Base-by-base conservation (phyloP, 352 stramenopile species). In the Globisporangium camurandrum region DNA sequence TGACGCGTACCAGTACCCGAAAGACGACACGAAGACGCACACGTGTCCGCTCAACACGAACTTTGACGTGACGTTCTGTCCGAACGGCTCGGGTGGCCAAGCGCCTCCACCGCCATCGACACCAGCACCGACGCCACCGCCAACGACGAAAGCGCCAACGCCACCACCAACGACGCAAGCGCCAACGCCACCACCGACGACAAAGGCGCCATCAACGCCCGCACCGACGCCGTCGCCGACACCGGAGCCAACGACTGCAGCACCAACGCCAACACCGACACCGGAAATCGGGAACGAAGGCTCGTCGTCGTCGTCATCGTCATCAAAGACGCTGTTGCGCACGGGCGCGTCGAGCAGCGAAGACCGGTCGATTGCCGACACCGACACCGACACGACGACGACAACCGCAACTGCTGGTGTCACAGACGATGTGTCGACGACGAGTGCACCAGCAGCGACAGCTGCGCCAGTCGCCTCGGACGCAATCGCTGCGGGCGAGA, bases 11-110 rank as follows among this genome's bases (percentile, higher is more conserved):
- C 68, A 84, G 49, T 85, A 65, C 56, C 78, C 78, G 4, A 71
- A 69, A 48, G 75, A 89, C 46, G 71, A 86, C 62, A 73, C 39
- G 44, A 88, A 88, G 69, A 88, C 77, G 34, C 73, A 85, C 49
- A 55, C 56, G 23, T 88, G 77, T 42, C n/a, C 51, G 2, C 62
- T 71, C 57, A 57, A 46, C 27, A 68, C 64, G 31, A 56, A 82
- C 49, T 85, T 87, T 45, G 71, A 66, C 5, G 75, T 86, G 20
- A 81, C 69, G 28, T 84, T 84, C 59, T 86, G 65, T 33, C 62
- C 65, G 5, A 52, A 56, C 12, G 54, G 54, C 40, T 39, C 43
- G 3, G 50, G 53, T 16, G 51, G 51, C 11, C 38, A 23, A 9
- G 55, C 56, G 2, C 43, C 45, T 26, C 42, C 56, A n/a, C 54